These are phyloP conservation scores for Fusarium nelsonii DNA, from an alignment of 2,329 filamentous ascomycete species.

Conservation along the genomic window DNA sequence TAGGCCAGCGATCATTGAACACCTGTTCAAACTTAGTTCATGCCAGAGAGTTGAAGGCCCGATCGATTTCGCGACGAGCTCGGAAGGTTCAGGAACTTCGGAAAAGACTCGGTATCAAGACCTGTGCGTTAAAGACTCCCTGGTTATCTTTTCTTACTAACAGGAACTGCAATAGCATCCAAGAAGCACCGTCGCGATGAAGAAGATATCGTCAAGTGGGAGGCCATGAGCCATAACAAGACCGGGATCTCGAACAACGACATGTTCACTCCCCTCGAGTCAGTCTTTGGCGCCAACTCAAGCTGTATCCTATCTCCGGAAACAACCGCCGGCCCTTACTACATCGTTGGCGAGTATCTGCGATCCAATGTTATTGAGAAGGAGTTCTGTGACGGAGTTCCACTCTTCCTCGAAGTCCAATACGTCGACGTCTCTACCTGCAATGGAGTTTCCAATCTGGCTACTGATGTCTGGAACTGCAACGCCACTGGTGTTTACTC, in stretches of 20 bases:
- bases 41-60: no score
- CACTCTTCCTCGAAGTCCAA: slow-evolving; percentile 19
- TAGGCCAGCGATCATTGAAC: no score
- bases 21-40: no score
- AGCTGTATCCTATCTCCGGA: slow-evolving; percentile 17
- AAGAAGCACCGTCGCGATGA: no score
- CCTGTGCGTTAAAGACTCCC: no score
- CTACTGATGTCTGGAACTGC: slow-evolving; percentile 16
- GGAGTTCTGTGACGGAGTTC: slow-evolving; percentile 4
- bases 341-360: slow-evolving; percentile 9
- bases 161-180: no score
- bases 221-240: slow-evolving; percentile 14
- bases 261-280: slow-evolving; percentile 17
- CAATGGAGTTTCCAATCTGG: slow-evolving; percentile 2
- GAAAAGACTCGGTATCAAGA: no score
- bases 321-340: neutral
- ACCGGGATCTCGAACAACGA: neutral
- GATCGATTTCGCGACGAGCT: no score
- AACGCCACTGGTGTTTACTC: slow-evolving; percentile 24
- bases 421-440: slow-evolving; percentile 20
- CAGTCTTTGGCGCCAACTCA: slow-evolving; percentile 15
- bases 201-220: no score
- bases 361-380: slow-evolving; percentile 18
- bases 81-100: no score
- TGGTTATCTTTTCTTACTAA: no score